Evolutionary conservation across 2,329 filamentous ascomycete genomes (phyloP).

Genomic region (Gyromitra esculenta): DNA sequence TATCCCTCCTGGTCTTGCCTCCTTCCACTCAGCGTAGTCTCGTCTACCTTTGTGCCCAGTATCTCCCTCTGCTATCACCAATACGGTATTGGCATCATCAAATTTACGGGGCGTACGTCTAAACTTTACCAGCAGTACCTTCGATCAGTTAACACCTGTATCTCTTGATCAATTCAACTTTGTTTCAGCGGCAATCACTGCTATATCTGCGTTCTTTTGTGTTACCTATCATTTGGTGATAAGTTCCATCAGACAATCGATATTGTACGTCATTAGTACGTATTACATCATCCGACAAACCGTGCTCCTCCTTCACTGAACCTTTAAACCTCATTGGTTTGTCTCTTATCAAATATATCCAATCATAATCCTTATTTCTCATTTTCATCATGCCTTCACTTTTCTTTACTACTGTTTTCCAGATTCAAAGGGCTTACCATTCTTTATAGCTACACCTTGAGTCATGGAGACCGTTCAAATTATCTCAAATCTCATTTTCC

Average conservation of each 20-base stretch:
- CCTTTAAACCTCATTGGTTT: background rate
- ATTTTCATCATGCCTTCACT: background rate
- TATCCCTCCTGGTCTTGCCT: background rate
- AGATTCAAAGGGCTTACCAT: conserved; percentile 31
- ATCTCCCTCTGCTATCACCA: background rate
- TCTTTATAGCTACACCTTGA: conserved; percentile 1
- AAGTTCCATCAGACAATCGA: conserved; percentile 9
- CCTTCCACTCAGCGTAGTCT: background rate
- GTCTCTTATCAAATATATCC: background rate
- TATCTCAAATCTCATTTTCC: conserved; percentile 47
- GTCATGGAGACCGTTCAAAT: conserved; percentile 45
- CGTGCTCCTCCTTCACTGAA: background rate
- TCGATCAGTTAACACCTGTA: conserved; percentile 5
- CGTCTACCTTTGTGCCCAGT: background rate
- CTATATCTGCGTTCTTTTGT: background rate
- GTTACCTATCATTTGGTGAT: conserved; percentile 6
- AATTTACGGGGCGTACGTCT: background rate
- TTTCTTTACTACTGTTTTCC: background rate
- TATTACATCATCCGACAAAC: conserved; percentile 39
- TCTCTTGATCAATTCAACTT: conserved; percentile 1
- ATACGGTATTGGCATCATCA: background rate
- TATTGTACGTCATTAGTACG: conserved; percentile 34
- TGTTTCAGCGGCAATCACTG: background rate
- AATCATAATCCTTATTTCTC: background rate
- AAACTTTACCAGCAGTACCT: background rate